Base-by-base conservation (phyloP, 164 flowering plant species). In the Echeveria elegans region DNA sequence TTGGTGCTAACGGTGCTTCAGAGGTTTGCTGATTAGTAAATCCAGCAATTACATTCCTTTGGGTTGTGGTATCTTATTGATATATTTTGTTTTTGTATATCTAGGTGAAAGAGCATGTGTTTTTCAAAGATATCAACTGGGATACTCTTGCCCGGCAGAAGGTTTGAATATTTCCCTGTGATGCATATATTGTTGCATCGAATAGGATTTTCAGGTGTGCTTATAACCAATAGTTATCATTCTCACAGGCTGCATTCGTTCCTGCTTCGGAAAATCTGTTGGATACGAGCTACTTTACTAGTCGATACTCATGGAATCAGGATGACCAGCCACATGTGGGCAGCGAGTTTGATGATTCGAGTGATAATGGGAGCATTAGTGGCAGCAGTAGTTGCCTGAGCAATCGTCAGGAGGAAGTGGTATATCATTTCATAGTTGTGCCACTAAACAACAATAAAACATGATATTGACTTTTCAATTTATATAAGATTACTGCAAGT, bases 211-310 rank as follows among this genome's bases (percentile, higher is more conserved):
- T 19, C 21, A 21, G 3, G 64, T 69, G 66, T n/a, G 47, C 36
- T 56, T 36, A 3, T 16, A 15, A 18, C 62, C 28, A 65, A 47
- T 23, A 38, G 18, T 40, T 5, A 65, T 32, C 70, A 15, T 26
- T 69, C 69, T 64, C 32, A 26, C 81, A 95, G 99, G 99, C 99
- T 68, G 97, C 98, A 68, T 95, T 95, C 85, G 93, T 95, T 70
- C 99, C 99, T 24, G 64, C 92, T 1, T 95, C 97, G 41, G 99
- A 92, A 67, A 82, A 91, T 79, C 91, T 96, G 21, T 72, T 82
- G 60, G 99, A 95, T 72, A 95, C 99, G 7, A 95, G 97, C 78
- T 95, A 95, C 80, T 95, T 95, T 78, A 90, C 94, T n/a, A 95
- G 99, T 72, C 94, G 99, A 26, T 86, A 79, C 77, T 83, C 96